Base-by-base conservation (phyloP, 352 stramenopile species). In the Phytopythium boreale region DNA sequence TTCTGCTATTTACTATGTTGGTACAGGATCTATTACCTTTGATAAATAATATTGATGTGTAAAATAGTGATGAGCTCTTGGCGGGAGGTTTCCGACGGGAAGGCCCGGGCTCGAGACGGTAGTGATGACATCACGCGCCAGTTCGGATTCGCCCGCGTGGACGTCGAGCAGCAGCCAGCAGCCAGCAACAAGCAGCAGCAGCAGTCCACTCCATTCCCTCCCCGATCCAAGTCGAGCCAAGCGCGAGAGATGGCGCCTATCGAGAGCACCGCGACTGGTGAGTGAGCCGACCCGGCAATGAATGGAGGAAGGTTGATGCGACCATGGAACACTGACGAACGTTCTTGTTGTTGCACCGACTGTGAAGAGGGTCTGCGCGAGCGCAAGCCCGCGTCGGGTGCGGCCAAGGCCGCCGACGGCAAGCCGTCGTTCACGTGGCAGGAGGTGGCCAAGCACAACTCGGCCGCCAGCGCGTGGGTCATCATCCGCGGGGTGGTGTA, bases 391-490 rank as follows among this genome's bases (percentile, higher is more conserved):
- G 67, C 74, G 12, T 57, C 65, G 43, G 43, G 27, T 27, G 59
- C 52, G 2, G 50, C 61, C 7, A 46, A 60, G 5, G 49, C 74
- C 24, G 43, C 39, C 39, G 72, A 68, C 52, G 70, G 61, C 56
- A 59, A 66, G 34, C 60, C 52, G 14, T 61, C 65, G 66, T 97
- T 91, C 76, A 98, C 94, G 63, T 98, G 92, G 93, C 79, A 93
- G 62, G 93, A 99, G 55, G 93, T 99, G 52, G 91, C 96, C 62
- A 87, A 97, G 81, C 97, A 99, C 74, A 93, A 96, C 76, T 98
- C 93, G 56, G 88, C 91, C 29, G 75, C 92, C 29, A 98, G 98
- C 87, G 96, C 95, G 26, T 99, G 97, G 97, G 88, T 99, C 55
- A 97, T 99, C 49, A 88, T 98, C 66, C 86, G 90, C 68, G 88